phyloP scores from a whole-genome alignment of 1,139 yeast genomes.

The Pichia sp. region DNA sequence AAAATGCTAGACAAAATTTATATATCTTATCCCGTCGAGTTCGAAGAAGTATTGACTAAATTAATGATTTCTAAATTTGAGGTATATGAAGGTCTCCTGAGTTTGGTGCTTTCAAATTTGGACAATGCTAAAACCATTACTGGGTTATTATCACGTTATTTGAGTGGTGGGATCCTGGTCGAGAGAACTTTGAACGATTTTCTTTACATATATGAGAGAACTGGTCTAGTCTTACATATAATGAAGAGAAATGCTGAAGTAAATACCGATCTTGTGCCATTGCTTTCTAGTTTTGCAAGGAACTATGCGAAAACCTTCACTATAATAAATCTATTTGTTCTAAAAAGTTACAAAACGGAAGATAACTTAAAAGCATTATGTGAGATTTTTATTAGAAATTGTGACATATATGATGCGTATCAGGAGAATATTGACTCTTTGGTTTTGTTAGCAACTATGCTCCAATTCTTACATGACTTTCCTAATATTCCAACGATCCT shows the following conservation, averaged over 20 bases:
- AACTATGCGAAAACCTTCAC: too few relatives aligned
- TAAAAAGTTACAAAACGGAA: slow-evolving; percentile 2
- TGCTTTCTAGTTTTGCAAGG: too few relatives aligned
- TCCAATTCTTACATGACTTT: background rate
- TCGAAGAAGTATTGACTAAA: slow-evolving; percentile 21
- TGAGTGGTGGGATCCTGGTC: slow-evolving; percentile 1
- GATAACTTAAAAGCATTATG: slow-evolving; percentile 9
- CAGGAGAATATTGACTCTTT: background rate
- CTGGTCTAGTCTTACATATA: too few relatives aligned
- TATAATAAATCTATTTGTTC: too few relatives aligned
- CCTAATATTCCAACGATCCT: background rate
- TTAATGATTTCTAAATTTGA: slow-evolving; percentile 23
- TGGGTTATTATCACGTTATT: slow-evolving; percentile 5
- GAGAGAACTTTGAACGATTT: too few relatives aligned
- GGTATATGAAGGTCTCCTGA: slow-evolving; percentile 18
- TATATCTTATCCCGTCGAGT: slow-evolving; percentile 7
- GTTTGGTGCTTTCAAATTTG: slow-evolving; percentile 4
- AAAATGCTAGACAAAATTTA: slow-evolving; percentile 10
- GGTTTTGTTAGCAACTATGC: background rate
- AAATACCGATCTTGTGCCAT: too few relatives aligned
- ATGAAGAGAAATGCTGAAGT: too few relatives aligned
- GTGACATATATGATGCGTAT: slow-evolving; percentile 1
- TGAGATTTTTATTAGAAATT: slow-evolving; percentile 19
- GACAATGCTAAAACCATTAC: slow-evolving; percentile 2
- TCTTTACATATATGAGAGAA: too few relatives aligned